Base-by-base conservation (phyloP, 148 eudicot genomes). In the Chenopodium berlandieri region DNA sequence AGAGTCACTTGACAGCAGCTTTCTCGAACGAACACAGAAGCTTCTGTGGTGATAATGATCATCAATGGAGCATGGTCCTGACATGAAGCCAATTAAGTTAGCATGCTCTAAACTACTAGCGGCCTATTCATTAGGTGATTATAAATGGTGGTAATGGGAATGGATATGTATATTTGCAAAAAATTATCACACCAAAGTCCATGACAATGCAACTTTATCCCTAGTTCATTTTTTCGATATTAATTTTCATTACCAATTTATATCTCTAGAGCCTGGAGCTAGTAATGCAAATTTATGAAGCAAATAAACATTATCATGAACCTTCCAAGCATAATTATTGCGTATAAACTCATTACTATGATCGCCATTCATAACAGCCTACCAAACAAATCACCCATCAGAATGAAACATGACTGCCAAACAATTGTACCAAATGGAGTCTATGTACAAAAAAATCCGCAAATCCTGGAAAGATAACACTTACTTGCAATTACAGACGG, bases 401-500 rank as follows among this genome's bases (percentile, higher is more conserved):
- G 48, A 70, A 70, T 31, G 12, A 14, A 3, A 31, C 5, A 12
- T 34, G 2, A 37, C 19, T 32, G 27, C 8, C 44, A 40, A 40
- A 40, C 44, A 40, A 40, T 5, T 40, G 47, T 19, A 58, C 25
- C 63, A 52, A 71, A 40, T 40, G 74, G 40, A 40, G 10, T 0
- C 20, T 66, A 25, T 66, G 32, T 25, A 66, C 70, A 11, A 6
- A 62, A 19, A 22, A 62, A 1, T 56, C 2, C 9, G 3, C 1
- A 6, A 40, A 40, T 40, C 7, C 44, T 40, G 44, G 44, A 40
- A 40, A 40, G 44, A 40, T 40, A 40, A 40, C 11, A 66, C 74
- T 78, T 78, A 65, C 60, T 70, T 70, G 48, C 73, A 72, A 2
- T 66, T 65, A 69, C 69, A 73, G 34, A 23, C 22, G 22, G n/a